phyloP scores from a whole-genome alignment of 108 stramenopile genomes.

The Asterionellopsis glacialis region DNA sequence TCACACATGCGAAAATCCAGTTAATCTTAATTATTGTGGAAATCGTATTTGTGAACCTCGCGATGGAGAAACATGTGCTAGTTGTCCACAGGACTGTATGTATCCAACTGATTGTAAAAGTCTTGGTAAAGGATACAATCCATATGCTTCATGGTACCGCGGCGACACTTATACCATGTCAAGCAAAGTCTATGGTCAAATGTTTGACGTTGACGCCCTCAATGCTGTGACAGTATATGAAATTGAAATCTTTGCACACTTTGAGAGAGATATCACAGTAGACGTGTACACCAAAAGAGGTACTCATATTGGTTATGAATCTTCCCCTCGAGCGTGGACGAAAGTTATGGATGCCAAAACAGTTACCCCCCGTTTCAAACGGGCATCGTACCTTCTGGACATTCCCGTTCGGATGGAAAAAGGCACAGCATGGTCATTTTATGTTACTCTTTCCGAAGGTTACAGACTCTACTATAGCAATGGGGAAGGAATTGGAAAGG shows the following conservation, averaged over 20 bases:
- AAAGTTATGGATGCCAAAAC: neutral
- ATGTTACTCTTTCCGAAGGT: neutral
- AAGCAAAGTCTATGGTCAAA: neutral
- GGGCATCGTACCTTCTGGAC: neutral
- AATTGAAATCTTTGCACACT: no score
- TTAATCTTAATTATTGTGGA: no score
- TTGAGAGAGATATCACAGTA: neutral
- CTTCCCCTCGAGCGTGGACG: neutral
- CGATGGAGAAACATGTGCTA: neutral
- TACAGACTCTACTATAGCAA: neutral
- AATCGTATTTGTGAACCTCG: neutral
- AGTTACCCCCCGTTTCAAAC: neutral
- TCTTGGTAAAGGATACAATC: no score
- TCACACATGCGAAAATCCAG: no score
- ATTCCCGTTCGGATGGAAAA: neutral
- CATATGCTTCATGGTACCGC: neutral
- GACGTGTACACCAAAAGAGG: neutral
- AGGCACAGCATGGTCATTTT: neutral
- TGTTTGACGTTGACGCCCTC: neutral
- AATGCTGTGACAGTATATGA: no score
- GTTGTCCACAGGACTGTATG: neutral
- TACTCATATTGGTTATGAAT: neutral
- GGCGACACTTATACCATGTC: neutral
- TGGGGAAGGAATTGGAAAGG: neutral
- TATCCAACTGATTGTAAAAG: no score